phyloP scores from a whole-genome alignment of 352 stramenopile species.

The Phytophthora sp. region DNA sequence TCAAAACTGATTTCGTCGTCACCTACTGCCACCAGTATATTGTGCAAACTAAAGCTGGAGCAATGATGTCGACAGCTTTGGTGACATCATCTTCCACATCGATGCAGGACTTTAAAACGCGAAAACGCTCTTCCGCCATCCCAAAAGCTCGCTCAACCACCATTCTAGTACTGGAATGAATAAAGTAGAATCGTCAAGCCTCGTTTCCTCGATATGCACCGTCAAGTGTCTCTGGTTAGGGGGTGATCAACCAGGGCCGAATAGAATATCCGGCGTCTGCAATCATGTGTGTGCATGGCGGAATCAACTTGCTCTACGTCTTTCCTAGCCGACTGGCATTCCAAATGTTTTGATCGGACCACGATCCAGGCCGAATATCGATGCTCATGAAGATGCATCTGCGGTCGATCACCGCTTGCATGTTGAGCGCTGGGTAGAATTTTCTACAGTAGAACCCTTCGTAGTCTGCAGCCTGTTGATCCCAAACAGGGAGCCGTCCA shows the following conservation, averaged over 20 bases:
- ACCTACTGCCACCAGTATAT: background rate
- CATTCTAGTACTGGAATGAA: slow-evolving; percentile 7
- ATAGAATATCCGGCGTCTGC: too few species aligned
- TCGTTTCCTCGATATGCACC: slow-evolving; percentile 1
- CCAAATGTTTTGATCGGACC: slow-evolving; percentile 6
- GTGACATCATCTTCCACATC: slow-evolving; percentile 1
- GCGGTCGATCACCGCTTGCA: slow-evolving; percentile 5
- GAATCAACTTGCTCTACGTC: background rate
- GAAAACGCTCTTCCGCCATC: background rate
- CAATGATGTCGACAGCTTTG: background rate
- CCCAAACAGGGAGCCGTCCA: too few species aligned
- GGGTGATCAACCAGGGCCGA: slow-evolving; percentile 1
- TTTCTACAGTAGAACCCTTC: too few species aligned
- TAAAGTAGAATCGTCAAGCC: slow-evolving; percentile 1
- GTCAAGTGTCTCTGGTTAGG: slow-evolving; percentile 2
- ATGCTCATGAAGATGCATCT: slow-evolving; percentile 2
- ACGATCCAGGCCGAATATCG: background rate
- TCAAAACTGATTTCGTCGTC: slow-evolving; percentile 1
- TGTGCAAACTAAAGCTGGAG: background rate
- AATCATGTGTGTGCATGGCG: too few species aligned
- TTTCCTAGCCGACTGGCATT: slow-evolving; percentile 4
- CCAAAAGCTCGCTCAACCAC: background rate
- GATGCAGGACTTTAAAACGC: slow-evolving; percentile 1
- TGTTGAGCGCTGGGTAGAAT: slow-evolving; percentile 5
- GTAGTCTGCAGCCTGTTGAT: too few species aligned